These are phyloP conservation scores for Pyracantha coccinea DNA, from an alignment of 331 rosid genomes.

Conservation along the genomic window DNA sequence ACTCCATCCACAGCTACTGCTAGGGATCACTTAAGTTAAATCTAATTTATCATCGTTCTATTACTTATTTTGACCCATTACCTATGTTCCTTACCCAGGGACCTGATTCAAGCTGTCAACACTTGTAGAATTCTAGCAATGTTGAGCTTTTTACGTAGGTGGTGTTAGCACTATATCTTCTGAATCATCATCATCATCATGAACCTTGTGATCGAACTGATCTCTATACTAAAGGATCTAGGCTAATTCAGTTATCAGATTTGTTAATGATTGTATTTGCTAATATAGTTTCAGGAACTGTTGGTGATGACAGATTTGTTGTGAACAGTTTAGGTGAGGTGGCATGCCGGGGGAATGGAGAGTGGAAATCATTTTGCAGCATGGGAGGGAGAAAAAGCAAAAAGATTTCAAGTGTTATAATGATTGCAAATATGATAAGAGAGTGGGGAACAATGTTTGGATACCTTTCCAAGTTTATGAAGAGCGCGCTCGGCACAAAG, in stretches of 20 bases:
- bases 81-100: neutral
- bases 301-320: neutral
- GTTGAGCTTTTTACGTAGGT: neutral
- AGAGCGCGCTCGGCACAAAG: slow-evolving; percentile 60
- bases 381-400: neutral
- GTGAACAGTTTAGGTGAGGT: neutral
- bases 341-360: neutral
- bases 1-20: neutral
- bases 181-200: neutral
- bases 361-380: neutral
- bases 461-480: slow-evolving; percentile 77
- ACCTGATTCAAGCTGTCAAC: neutral
- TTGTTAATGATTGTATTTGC: neutral
- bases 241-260: neutral
- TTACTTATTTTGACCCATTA: neutral
- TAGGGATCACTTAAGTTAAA: neutral
- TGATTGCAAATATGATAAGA: neutral
- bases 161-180: neutral
- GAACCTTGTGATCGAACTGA: neutral
- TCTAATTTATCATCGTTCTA: neutral
- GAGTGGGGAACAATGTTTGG: neutral
- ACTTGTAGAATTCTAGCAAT: neutral
- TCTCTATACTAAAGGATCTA: neutral
- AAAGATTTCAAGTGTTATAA: slow-evolving; percentile 2
- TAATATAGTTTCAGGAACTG: neutral